Evolutionary conservation across 176 grass and related monocot species (phyloP).

Genomic region (Saccharum officinarum): DNA sequence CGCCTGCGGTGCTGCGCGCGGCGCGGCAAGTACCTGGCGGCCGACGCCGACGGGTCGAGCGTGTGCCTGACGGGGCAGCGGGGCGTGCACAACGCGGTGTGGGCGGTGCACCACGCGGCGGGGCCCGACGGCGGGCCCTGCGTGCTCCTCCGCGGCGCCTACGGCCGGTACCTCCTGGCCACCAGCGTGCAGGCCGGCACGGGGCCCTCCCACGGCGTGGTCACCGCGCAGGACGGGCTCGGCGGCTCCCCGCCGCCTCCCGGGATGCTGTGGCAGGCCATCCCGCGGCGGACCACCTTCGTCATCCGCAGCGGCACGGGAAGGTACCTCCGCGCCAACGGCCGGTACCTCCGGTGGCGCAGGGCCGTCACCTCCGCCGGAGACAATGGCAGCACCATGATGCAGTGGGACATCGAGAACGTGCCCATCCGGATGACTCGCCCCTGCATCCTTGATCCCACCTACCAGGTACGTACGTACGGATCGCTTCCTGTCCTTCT

Average conservation of each 20-base stretch:
- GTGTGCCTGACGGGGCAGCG: constrained; percentile 34
- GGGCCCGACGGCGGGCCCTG: constrained; percentile 14
- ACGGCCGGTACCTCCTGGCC: constrained; percentile 43
- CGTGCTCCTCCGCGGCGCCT: constrained; percentile 40
- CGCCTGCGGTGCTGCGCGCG: constrained; percentile 30
- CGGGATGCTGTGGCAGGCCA: constrained; percentile 28
- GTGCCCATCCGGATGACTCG: not conserved
- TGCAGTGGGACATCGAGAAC: constrained; percentile 45
- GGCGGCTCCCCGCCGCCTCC: not conserved
- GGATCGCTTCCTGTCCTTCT: not conserved
- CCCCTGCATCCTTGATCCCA: constrained; percentile 17
- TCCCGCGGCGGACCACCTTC: not conserved
- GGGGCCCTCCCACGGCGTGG: constrained; percentile 22
- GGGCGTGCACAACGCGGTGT: constrained; percentile 44
- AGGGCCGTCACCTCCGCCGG: constrained; percentile 21
- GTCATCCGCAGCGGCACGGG: constrained; percentile 21
- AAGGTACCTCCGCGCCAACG: constrained; percentile 32
- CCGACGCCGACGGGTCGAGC: constrained; percentile 20
- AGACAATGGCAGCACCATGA: constrained; percentile 35
- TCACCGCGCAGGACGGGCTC: constrained; percentile 25
- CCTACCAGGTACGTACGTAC: not conserved
- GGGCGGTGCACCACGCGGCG: constrained; percentile 27
- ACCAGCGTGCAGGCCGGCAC: not conserved
- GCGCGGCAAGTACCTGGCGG: constrained; percentile 30
- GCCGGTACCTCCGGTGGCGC: constrained; percentile 24